Evolutionary conservation across 805 yeast species (phyloP).

Genomic region (Cyberlindnera saturnus): DNA sequence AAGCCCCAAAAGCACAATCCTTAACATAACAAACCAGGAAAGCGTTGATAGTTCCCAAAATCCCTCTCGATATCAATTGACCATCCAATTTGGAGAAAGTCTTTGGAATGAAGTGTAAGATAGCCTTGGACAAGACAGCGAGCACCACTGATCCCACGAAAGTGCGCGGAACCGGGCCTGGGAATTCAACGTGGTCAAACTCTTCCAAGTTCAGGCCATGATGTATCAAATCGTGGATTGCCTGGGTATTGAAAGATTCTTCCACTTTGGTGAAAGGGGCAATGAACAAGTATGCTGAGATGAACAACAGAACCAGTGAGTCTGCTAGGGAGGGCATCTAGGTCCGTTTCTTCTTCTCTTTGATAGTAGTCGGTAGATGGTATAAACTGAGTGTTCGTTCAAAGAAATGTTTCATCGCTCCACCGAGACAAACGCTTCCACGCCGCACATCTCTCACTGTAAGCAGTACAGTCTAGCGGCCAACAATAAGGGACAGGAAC

Average conservation of each 20-base stretch:
- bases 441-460: too few relatives aligned
- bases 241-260: constrained; percentile 89
- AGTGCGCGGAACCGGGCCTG: constrained; percentile 87
- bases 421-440: too few relatives aligned
- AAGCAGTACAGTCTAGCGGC: too few relatives aligned
- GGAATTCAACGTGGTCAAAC: constrained; percentile 74
- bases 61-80: constrained; percentile 50
- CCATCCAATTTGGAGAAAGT: constrained; percentile 38
- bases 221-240: constrained; percentile 71
- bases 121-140: constrained; percentile 39
- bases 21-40: constrained; percentile 46
- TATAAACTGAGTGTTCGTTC: too few relatives aligned
- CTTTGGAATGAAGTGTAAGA: constrained; percentile 15
- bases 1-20: constrained; percentile 28
- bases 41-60: constrained; percentile 60
- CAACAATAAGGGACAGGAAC: background rate
- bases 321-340: constrained; percentile 22
- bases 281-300: constrained; percentile 42
- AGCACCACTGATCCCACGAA: constrained; percentile 66
- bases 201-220: constrained; percentile 44
- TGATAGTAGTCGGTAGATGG: too few relatives aligned
- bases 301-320: constrained; percentile 36
- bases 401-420: too few relatives aligned
- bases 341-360: background rate
- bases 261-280: constrained; percentile 91